phyloP scores from a whole-genome alignment of 805 yeast genomes.

The Jamesozyma spencerorum region DNA sequence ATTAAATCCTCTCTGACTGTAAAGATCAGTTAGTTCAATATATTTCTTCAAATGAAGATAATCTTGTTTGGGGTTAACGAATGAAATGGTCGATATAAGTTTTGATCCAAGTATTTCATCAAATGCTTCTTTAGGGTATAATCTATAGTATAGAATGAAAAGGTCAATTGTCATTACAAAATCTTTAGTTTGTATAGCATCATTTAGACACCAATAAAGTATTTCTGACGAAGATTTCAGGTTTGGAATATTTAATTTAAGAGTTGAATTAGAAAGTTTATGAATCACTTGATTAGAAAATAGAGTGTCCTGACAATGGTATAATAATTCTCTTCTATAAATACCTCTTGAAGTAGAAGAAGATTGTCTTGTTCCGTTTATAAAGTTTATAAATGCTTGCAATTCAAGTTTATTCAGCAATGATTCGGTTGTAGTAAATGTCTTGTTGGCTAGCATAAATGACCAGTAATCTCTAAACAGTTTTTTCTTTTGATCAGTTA shows the following conservation, averaged over 20 bases:
- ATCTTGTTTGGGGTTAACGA: conserved; percentile 18
- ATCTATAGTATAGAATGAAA: conserved; percentile 13
- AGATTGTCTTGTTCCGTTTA: neutral
- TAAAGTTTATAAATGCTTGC: neutral
- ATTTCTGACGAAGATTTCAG: neutral
- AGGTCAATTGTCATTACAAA: conserved; percentile 17
- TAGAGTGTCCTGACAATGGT: neutral
- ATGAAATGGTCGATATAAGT: conserved; percentile 16
- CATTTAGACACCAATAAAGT: conserved; percentile 13
- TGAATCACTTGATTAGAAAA: neutral
- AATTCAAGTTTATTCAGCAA: neutral
- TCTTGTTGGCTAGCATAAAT: too few relatives aligned
- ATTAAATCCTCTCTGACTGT: neutral
- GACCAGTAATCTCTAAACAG: conserved; percentile 5
- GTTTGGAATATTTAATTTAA: neutral
- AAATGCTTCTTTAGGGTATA: conserved; percentile 6
- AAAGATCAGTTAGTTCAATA: conserved; percentile 9
- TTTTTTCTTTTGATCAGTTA: conserved; percentile 1
- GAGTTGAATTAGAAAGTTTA: neutral
- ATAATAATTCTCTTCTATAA: conserved; percentile 8
- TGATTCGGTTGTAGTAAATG: too few relatives aligned
- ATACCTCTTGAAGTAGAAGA: conserved; percentile 7
- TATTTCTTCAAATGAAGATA: conserved; percentile 11
- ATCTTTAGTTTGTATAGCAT: conserved; percentile 13
- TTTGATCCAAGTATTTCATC: conserved; percentile 4